These are phyloP conservation scores for Proteromonas lacertae DNA, from an alignment of 352 stramenopile genomes.

Conservation along the genomic window DNA sequence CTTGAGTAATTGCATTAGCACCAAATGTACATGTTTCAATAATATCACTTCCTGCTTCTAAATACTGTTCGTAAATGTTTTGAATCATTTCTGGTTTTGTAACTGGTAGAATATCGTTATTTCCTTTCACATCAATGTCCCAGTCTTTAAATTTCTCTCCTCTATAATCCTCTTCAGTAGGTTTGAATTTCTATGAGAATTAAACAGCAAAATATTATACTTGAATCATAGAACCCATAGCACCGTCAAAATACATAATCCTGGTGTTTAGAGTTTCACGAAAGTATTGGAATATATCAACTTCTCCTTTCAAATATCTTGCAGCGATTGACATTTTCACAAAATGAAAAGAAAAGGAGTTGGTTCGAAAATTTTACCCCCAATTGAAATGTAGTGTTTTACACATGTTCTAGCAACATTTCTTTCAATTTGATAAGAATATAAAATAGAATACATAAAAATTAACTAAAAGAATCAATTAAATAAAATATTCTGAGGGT, in stretches of 20 bases:
- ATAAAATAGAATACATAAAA: too few relatives aligned
- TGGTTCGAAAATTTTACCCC: too few relatives aligned
- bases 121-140: constrained; percentile 60
- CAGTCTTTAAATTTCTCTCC: constrained; percentile 66
- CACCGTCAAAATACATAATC: constrained; percentile 1
- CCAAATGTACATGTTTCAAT: constrained; percentile 90
- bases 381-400: too few relatives aligned
- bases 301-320: too few relatives aligned
- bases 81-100: constrained; percentile 69
- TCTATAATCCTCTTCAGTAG: constrained; percentile 72
- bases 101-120: constrained; percentile 82
- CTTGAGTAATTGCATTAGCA: constrained; percentile 68
- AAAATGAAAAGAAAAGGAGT: too few relatives aligned
- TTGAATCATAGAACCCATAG: constrained; percentile 90
- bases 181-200: constrained; percentile 18
- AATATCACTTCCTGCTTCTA: constrained; percentile 56
- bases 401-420: too few relatives aligned
- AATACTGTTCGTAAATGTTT: constrained; percentile 67
- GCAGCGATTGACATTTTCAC: too few relatives aligned
- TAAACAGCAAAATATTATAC: constrained; percentile 21
- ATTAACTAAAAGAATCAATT: too few relatives aligned
- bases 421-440: too few relatives aligned
- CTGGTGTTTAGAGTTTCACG: too few relatives aligned
- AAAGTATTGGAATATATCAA: too few relatives aligned
- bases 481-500: too few relatives aligned